Conservation (phyloP, 176 grass and related monocot genomes). For the Microstegium vimineum region DNA sequence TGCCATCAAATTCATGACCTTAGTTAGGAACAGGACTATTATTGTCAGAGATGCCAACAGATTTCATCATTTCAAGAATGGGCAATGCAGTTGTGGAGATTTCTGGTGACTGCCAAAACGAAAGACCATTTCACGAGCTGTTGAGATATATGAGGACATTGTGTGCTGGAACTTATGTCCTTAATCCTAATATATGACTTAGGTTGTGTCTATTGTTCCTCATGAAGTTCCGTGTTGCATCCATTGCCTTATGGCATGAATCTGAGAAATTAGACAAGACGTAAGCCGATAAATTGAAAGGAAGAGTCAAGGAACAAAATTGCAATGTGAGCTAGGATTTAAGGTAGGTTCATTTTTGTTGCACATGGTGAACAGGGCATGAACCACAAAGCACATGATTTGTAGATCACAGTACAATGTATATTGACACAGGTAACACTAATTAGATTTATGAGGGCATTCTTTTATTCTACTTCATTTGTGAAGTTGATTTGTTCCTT, state of each 20-base stretch:
- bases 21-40: slow-evolving; percentile 50
- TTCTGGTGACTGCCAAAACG: slow-evolving; percentile 52
- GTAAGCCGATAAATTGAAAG: background rate
- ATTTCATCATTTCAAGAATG: slow-evolving; percentile 83
- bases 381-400: background rate
- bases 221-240: background rate
- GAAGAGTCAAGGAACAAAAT: background rate
- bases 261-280: background rate
- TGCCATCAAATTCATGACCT: slow-evolving; percentile 64
- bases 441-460: background rate
- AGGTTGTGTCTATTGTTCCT: background rate
- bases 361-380: background rate
- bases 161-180: background rate
- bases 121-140: background rate
- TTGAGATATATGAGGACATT: background rate
- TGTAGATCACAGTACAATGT: background rate
- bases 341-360: background rate
- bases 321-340: background rate
- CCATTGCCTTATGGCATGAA: background rate
- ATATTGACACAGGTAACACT: background rate
- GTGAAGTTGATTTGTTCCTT: background rate
- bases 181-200: background rate
- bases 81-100: slow-evolving; percentile 72
- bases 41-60: slow-evolving; percentile 64
- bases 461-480: background rate